These are phyloP conservation scores for Neonectria punicea DNA, from an alignment of 2,329 filamentous ascomycete species.

Conservation along the genomic window DNA sequence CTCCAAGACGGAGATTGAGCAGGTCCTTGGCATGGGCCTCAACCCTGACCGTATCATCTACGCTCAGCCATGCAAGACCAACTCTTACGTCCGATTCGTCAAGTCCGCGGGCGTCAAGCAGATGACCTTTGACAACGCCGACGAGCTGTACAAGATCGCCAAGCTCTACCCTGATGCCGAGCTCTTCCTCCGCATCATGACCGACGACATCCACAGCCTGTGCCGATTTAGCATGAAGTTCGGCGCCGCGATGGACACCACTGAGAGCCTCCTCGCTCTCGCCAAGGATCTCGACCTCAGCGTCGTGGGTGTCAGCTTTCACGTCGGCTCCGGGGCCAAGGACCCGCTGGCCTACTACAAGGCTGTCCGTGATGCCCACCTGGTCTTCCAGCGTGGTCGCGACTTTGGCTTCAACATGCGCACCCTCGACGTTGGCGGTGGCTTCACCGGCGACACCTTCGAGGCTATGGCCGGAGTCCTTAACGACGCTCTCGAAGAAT, in stretches of 20 bases:
- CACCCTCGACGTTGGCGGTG: conserved; percentile 92
- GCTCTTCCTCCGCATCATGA: conserved; percentile 93
- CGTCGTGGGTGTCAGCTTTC: conserved; percentile 96
- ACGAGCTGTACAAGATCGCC: conserved; percentile 98
- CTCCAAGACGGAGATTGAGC: conserved; percentile 96
- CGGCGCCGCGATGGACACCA: conserved; percentile 87
- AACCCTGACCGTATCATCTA: conserved; percentile 96
- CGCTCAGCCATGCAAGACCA: conserved; percentile 99
- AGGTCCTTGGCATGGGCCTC: conserved; percentile 84
- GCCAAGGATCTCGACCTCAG: conserved; percentile 87
- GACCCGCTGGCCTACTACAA: conserved; percentile 93
- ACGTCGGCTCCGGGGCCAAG: conserved; percentile 95
- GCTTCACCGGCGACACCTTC: conserved; percentile 91
- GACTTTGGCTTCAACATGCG: conserved; percentile 82
- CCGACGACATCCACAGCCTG: conserved; percentile 93
- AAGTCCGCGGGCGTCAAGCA: conserved; percentile 86
- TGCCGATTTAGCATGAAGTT: conserved; percentile 98
- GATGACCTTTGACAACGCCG: conserved; percentile 99
- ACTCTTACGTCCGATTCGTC: conserved; percentile 94
- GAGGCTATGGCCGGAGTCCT: conserved; percentile 89
- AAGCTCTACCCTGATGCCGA: conserved; percentile 89
- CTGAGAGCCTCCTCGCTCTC: conserved; percentile 78
- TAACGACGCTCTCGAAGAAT: conserved; percentile 81
- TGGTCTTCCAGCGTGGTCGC: conserved; percentile 87
- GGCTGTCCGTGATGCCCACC: conserved; percentile 88